A percentile compares a stretch with the other conserved stretches of the same genome.
Evolutionary conservation across 2,329 filamentous ascomycete species (phyloP).

Genomic region (Xylariaceae sp.): DNA sequence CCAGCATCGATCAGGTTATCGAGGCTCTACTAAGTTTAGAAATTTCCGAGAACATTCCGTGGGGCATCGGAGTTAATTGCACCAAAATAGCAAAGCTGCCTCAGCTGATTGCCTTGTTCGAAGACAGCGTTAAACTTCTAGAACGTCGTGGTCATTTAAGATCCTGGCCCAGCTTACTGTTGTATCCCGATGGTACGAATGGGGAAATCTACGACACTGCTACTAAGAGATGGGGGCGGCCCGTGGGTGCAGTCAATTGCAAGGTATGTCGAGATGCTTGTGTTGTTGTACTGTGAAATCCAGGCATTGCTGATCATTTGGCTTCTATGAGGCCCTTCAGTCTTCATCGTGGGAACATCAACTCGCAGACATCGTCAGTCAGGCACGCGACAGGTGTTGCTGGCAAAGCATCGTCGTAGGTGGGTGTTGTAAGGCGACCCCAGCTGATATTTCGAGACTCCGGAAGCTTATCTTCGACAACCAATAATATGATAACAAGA

Average conservation of each 20-base stretch:
- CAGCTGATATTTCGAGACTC: constrained; percentile 46
- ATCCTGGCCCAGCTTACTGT: constrained; percentile 51
- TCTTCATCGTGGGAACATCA: constrained; percentile 45
- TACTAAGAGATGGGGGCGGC: constrained; percentile 56
- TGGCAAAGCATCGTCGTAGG: constrained; percentile 49
- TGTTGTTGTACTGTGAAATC: background rate
- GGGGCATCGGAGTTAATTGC: constrained; percentile 66
- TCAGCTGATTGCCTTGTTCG: constrained; percentile 50
- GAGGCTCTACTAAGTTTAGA: constrained; percentile 26
- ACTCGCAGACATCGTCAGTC: constrained; percentile 39
- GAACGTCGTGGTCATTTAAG: constrained; percentile 31
- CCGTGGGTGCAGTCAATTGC: constrained; percentile 27
- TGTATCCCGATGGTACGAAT: constrained; percentile 68
- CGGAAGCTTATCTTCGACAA: no score
- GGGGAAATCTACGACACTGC: constrained; percentile 63
- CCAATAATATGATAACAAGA: no score
- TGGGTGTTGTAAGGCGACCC: constrained; percentile 48
- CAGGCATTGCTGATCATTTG: constrained; percentile 9
- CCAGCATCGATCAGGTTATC: constrained; percentile 39
- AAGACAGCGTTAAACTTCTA: constrained; percentile 42
- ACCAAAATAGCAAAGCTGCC: constrained; percentile 62
- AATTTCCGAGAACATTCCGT: constrained; percentile 38
- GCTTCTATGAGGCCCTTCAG: constrained; percentile 19
- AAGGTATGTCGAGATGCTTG: background rate
- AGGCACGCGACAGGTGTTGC: constrained; percentile 32